Evolutionary conservation across 148 eudicot genomes (phyloP), one percentile per base, ranked within the genome.

Genomic region (Rhododendron molle): DNA sequence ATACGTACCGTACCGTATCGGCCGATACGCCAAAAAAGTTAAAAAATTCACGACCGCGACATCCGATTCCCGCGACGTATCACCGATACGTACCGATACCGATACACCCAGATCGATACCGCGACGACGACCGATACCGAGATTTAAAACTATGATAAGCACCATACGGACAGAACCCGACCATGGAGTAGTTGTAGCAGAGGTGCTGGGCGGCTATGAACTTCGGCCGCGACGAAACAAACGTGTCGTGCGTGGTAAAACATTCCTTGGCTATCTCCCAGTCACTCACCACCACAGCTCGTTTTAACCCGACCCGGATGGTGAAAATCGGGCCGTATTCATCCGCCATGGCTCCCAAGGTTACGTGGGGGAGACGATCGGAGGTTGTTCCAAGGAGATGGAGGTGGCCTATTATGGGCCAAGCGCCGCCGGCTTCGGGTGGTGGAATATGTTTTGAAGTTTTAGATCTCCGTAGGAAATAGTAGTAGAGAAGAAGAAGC

Each of bases 401-500:
- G n/a, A 87, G 83, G 69, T 87, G 88, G 77, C 88, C 86, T 46
- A 83, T 78, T 60, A 87, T 77, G 3, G 88, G 88, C 88, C 88
- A 83, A 38, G 83, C 40, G 6, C 85, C 81, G 13, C 58, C 74
- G 1, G 85, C 83, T 67, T 83, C 40, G 2, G 84, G 84, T 2
- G 76, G 49, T 36, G 28, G 15, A 40, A 8, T 43, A 0, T 26
- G 1, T 20, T 65, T 65, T 18, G 49, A 38, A 58, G 21, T n/a
- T 65, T 23, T 82, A 5, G 73, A 40, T 6, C 21, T 81, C 10
- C 14, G 4, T 34, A 58, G 43, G 43, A 81, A 7, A 12, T 58
- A 81, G 83, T 56, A 81, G 83, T 36, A 58, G 6, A 79, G 60
- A 81, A 60, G 16, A 21, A 81, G 71, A 12, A 81, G 32, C 0